Evolutionary conservation across 371 early-diverging fungal genomes (phyloP), one percentile per base, ranked within the genome.

Genomic region (Mortierella polycephala): DNA sequence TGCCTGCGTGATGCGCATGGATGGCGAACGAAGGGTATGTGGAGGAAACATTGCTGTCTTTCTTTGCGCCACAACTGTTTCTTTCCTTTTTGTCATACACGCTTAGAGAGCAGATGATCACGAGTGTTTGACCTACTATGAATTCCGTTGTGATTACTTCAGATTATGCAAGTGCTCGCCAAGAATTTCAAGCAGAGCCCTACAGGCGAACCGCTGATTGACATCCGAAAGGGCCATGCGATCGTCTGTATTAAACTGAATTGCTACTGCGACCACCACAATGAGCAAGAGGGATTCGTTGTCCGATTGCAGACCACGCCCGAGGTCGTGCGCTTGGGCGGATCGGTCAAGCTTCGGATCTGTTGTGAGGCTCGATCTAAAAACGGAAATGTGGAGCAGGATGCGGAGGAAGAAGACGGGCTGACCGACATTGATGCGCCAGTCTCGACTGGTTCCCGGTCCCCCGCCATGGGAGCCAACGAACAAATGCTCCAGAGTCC

Each of bases 351-450:
- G 42, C 67, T 79, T 7, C 64, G 79, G 3, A 79, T 79, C 56
- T 79, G 79, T 50, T 79, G 79, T 42, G 79, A 79, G 9, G 79
- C 79, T n/a, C 65, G 79, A 16, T 79, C 79, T 13, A 79, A 79
- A 23, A 45, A 51, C 20, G 79, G 79, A 0, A 50, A 73, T 0
- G 60, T 58, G 2, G 79, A 79, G 45, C 69, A 58, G 12, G 79
- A 79, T 20, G 62, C 42, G 0, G 79, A 79, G 21, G 79, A 79
- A 7, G 79, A 79, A n/a, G 79, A 79, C 47, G 79, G 79, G 4
- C 62, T 79, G 39, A 79, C 79, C 21, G 79, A 79, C 42, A 79
- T 79, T 41, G 79, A 79, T 63, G 79, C 79, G n/a, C 79, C 79
- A 8, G 67, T 56, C 52, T 79, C 79, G 7, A 69, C 69, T 16